Base-by-base conservation (phyloP, 169 alveolate species). In the Cryptosporidium tyzzeri region DNA sequence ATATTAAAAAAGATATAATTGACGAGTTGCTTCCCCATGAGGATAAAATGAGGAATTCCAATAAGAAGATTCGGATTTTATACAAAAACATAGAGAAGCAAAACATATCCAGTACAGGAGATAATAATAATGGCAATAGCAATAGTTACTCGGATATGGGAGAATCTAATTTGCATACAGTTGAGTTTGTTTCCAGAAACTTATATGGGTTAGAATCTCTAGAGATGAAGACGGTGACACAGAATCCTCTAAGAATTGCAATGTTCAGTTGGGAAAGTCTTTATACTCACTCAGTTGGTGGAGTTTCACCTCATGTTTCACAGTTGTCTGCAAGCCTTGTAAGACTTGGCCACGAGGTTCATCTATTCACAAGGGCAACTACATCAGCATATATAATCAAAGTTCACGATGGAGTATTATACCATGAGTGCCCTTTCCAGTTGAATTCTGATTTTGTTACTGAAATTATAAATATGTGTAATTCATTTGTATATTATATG, bases 381-480 rank as follows among this genome's bases (percentile, higher is more conserved):
- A 86, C 86, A 31, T 74, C 86, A 31, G 85, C 85, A 50, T 84
- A 86, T 31, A 50, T 84, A 69, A 53, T 84, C 59, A 74, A 85
- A 45, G 92, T 71, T 55, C 91, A 74, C 85, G 91, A 87, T 67
- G 94, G 93, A 31, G 94, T 92, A 59, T 33, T 68, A 37, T 92
- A 92, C 69, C 94, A 92, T 70, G 92, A 92, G 69, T 87, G 93
- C 70, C 87, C 93, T 7, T 93, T 93, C 73, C 91, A 80, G 39
- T 80, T 92, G 9, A 71, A 91, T 71, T 51, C 92, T 41, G 96
- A 93, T 65, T 93, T 93, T 70, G 96, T 93, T 39, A 84, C 91
- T 39, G 96, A 93, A 84, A 92, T 92, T 33, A 93, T 84, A 67
- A 93, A 92, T 91, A 93, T 93, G 96, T 93, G 96, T 91, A 85